phyloP scores from a whole-genome alignment of 2,329 filamentous ascomycete species.

The Ceratocystis ficicola region DNA sequence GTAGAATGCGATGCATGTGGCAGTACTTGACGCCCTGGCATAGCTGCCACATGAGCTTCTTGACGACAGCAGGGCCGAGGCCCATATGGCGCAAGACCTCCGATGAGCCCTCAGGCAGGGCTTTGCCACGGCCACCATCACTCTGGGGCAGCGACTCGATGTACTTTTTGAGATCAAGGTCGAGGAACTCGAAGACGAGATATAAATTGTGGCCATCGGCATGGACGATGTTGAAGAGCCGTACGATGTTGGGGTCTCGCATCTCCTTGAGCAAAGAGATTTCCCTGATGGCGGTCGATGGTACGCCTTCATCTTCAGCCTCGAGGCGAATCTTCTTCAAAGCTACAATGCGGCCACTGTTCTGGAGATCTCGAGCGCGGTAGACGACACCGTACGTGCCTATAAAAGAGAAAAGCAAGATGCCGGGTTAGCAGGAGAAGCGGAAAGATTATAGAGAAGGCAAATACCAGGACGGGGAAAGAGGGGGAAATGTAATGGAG shows the following conservation, averaged over 20 bases:
- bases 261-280: constrained; percentile 92
- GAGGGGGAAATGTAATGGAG: neutral
- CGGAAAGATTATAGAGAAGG: neutral
- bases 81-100: constrained; percentile 54
- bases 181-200: constrained; percentile 83
- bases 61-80: constrained; percentile 67
- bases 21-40: constrained; percentile 78
- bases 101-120: constrained; percentile 65
- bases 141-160: constrained; percentile 81
- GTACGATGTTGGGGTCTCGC: constrained; percentile 81
- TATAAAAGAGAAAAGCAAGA: constrained; percentile 29
- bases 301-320: constrained; percentile 87
- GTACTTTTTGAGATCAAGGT: constrained; percentile 87
- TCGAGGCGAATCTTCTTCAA: constrained; percentile 93
- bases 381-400: constrained; percentile 93
- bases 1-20: constrained; percentile 75
- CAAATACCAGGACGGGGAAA: neutral
- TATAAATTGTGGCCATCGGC: constrained; percentile 92
- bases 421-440: neutral
- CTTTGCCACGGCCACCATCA: constrained; percentile 74
- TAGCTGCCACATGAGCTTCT: constrained; percentile 85
- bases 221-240: constrained; percentile 82
- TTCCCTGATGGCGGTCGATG: constrained; percentile 84
- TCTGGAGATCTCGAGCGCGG: constrained; percentile 76
- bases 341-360: constrained; percentile 74